These are phyloP conservation scores for Amanita rimosa DNA, from an alignment of 768 basidiomycete species.

Conservation along the genomic window DNA sequence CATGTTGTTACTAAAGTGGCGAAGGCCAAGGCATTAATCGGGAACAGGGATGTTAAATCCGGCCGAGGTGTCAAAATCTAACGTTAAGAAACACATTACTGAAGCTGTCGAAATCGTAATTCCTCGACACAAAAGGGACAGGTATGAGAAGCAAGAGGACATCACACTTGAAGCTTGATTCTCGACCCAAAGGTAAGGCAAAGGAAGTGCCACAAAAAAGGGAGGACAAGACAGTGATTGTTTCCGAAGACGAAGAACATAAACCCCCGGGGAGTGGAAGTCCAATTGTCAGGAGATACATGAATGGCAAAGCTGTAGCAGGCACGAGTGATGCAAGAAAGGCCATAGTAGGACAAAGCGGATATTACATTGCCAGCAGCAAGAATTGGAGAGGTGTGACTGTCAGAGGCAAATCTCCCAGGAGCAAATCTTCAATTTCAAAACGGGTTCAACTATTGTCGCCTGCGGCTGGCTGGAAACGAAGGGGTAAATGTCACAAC, in stretches of 20 bases:
- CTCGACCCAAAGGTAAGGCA: neutral
- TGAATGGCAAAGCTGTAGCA: too few relatives aligned
- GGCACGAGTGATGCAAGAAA: neutral
- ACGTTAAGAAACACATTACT: conserved; percentile 7
- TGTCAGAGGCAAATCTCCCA: conserved; percentile 1
- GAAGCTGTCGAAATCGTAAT: neutral
- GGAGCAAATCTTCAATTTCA: neutral
- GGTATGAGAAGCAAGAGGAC: too few relatives aligned
- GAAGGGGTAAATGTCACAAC: too few relatives aligned
- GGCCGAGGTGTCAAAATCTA: conserved; percentile 5
- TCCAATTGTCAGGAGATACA: too few relatives aligned
- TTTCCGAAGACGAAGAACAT: too few relatives aligned
- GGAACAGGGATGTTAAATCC: conserved; percentile 1
- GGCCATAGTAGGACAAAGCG: neutral
- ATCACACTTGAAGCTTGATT: too few relatives aligned
- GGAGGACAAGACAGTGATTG: neutral
- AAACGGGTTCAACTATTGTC: conserved; percentile 1
- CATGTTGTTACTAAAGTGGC: conserved; percentile 1
- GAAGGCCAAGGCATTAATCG: too few relatives aligned
- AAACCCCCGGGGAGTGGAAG: neutral
- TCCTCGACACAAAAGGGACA: neutral
- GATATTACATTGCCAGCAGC: too few relatives aligned
- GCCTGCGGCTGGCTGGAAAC: too few relatives aligned
- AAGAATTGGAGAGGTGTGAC: neutral
- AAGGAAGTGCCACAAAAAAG: conserved; percentile 6